Conservation (phyloP, 2,329 filamentous ascomycete species). For the Alternaria sp. region DNA sequence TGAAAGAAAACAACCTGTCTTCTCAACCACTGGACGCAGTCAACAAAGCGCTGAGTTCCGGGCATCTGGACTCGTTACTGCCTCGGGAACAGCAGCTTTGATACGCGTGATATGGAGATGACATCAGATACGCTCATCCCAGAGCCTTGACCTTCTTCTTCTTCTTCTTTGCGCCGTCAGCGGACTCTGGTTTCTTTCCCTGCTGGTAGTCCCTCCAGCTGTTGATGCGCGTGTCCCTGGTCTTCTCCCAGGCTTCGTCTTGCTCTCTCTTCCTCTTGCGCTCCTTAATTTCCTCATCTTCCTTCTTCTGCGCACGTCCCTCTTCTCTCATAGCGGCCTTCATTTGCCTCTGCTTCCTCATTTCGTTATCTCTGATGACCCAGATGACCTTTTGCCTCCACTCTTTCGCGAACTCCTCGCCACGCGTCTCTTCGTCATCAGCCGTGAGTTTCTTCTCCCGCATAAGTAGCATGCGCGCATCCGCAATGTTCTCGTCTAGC, state of each 20-base stretch:
- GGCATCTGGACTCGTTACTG: not conserved
- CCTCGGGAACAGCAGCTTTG: not conserved
- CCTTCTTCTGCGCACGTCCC: constrained; percentile 83
- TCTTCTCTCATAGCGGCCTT: constrained; percentile 98
- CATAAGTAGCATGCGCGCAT: constrained; percentile 93
- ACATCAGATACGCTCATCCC: constrained; percentile 49
- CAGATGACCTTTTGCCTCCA: constrained; percentile 91
- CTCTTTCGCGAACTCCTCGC: constrained; percentile 79
- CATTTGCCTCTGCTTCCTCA: constrained; percentile 80
- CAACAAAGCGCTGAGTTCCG: not conserved
- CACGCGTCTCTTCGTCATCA: constrained; percentile 86
- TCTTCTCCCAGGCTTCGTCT: constrained; percentile 95
- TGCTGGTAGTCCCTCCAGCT: constrained; percentile 95
- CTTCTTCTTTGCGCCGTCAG: constrained; percentile 56
- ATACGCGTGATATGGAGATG: not conserved
- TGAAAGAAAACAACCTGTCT: not conserved
- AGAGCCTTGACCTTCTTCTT: constrained; percentile 64
- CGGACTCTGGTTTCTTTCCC: constrained; percentile 60
- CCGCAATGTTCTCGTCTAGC: constrained; percentile 93
- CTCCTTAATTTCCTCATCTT: constrained; percentile 81
- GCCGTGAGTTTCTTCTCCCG: constrained; percentile 92
- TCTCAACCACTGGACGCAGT: not conserved
- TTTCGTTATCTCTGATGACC: constrained; percentile 92
- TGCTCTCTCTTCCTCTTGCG: constrained; percentile 75
- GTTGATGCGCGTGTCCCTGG: constrained; percentile 86